A percentile compares a stretch with the other conserved stretches of the same genome.
These are phyloP conservation scores for Pseudocercospora crystallina DNA, from an alignment of 2,329 filamentous ascomycete genomes.

Conservation along the genomic window DNA sequence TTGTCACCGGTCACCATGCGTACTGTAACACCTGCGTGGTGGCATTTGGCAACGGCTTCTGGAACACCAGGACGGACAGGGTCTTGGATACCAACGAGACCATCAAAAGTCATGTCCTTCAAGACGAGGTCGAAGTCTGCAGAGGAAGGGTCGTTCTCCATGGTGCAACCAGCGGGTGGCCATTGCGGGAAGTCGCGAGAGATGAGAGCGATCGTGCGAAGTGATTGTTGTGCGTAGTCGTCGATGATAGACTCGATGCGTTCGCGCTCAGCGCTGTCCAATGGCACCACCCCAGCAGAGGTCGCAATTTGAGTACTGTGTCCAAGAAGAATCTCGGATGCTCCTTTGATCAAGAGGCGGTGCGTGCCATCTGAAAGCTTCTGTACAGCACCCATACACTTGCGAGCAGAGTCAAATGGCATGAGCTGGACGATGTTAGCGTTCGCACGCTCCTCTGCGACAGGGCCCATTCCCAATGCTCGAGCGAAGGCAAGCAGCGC, in stretches of 20 bases:
- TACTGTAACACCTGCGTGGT: constrained; percentile 67
- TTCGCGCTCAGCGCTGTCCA: constrained; percentile 51
- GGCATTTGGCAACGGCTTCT: constrained; percentile 65
- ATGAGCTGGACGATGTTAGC: constrained; percentile 57
- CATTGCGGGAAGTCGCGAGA: constrained; percentile 83
- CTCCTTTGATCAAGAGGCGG: constrained; percentile 56
- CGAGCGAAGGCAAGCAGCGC: constrained; percentile 69
- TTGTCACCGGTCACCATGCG: constrained; percentile 77
- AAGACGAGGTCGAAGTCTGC: constrained; percentile 71
- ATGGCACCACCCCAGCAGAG: constrained; percentile 57
- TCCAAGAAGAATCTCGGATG: constrained; percentile 50
- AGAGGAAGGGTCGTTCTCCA: constrained; percentile 62
- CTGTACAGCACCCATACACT: constrained; percentile 68
- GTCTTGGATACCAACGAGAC: constrained; percentile 72
- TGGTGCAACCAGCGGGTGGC: constrained; percentile 59
- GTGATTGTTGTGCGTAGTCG: constrained; percentile 73
- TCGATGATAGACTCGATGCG: constrained; percentile 67
- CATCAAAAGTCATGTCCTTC: constrained; percentile 70
- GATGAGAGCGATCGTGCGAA: constrained; percentile 80
- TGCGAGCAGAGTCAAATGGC: constrained; percentile 63
- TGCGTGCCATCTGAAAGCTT: constrained; percentile 54
- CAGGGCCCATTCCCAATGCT: constrained; percentile 62
- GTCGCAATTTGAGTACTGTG: constrained; percentile 55
- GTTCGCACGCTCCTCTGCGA: constrained; percentile 63
- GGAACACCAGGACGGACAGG: constrained; percentile 68